These are phyloP conservation scores for Phytopythium kandeliae DNA, from an alignment of 352 stramenopile species.

Conservation along the genomic window DNA sequence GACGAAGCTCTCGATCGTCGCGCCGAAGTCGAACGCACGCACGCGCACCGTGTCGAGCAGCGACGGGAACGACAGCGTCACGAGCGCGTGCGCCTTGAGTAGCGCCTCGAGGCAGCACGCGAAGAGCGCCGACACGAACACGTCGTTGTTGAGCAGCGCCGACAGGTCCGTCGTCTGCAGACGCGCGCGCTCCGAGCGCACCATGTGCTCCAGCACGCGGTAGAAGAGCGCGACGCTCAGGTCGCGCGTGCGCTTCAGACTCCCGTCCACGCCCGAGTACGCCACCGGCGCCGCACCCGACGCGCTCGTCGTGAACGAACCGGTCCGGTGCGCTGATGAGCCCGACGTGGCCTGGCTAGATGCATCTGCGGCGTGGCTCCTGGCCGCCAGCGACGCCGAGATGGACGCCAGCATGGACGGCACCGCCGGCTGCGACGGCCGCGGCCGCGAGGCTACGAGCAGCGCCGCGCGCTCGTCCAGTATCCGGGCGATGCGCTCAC, in stretches of 20 bases:
- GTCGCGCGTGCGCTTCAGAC: slow-evolving; percentile 64
- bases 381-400: slow-evolving; percentile 1
- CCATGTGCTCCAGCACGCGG: slow-evolving; percentile 65
- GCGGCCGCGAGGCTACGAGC: slow-evolving; percentile 32
- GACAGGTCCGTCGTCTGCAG: slow-evolving; percentile 71
- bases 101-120: slow-evolving; percentile 80
- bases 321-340: neutral
- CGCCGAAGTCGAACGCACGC: slow-evolving; percentile 84
- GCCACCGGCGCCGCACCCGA: slow-evolving; percentile 14
- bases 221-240: slow-evolving; percentile 75
- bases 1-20: slow-evolving; percentile 84
- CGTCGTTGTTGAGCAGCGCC: slow-evolving; percentile 74
- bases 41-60: slow-evolving; percentile 68
- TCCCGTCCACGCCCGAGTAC: slow-evolving; percentile 65
- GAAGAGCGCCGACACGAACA: slow-evolving; percentile 74
- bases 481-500: slow-evolving; percentile 42
- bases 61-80: slow-evolving; percentile 82
- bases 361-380: neutral
- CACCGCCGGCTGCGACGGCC: slow-evolving; percentile 12
- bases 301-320: slow-evolving; percentile 1
- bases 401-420: slow-evolving; percentile 1
- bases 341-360: neutral
- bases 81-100: slow-evolving; percentile 80
- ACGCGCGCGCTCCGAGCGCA: slow-evolving; percentile 65
- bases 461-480: slow-evolving; percentile 45